Evolutionary conservation across 306 rosid genomes (phyloP).

Genomic region (Cicer cuneatum): DNA sequence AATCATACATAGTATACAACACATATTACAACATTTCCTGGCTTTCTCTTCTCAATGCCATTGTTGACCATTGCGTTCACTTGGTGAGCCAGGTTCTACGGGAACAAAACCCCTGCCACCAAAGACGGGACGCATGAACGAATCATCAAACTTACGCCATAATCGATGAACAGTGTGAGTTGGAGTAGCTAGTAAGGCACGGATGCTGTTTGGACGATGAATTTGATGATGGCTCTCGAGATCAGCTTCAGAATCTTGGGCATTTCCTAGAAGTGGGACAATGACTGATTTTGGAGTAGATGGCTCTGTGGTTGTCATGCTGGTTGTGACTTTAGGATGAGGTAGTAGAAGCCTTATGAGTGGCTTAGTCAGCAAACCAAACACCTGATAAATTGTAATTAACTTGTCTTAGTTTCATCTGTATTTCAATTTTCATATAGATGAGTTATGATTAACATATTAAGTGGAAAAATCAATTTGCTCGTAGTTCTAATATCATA

Average conservation of each 20-base stretch:
- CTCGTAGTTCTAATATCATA: neutral
- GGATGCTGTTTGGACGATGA: slow-evolving; percentile 82
- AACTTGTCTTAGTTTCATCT: slow-evolving; percentile 37
- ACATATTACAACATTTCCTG: slow-evolving; percentile 46
- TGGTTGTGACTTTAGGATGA: slow-evolving; percentile 52
- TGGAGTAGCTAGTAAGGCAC: slow-evolving; percentile 74
- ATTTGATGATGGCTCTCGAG: slow-evolving; percentile 50
- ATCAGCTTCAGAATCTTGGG: slow-evolving; percentile 80
- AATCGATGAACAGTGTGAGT: slow-evolving; percentile 92
- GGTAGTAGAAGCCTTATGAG: slow-evolving; percentile 78
- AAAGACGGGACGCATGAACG: slow-evolving; percentile 96
- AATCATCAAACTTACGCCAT: slow-evolving; percentile 91
- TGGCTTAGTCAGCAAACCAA: slow-evolving; percentile 94
- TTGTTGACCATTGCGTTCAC: slow-evolving; percentile 62
- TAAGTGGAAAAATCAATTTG: slow-evolving; percentile 23
- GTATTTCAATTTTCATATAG: neutral
- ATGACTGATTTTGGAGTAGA: slow-evolving; percentile 70
- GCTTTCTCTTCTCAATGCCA: slow-evolving; percentile 56
- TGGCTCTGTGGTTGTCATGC: slow-evolving; percentile 58
- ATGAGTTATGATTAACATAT: neutral
- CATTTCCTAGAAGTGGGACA: slow-evolving; percentile 74
- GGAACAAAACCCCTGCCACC: slow-evolving; percentile 99
- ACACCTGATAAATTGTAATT: slow-evolving; percentile 66
- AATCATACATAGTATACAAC: slow-evolving; percentile 48
- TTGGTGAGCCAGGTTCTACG: slow-evolving; percentile 87